Base-by-base conservation (phyloP, 495 filamentous ascomycete species). In the Talaromyces proteolyticus region DNA sequence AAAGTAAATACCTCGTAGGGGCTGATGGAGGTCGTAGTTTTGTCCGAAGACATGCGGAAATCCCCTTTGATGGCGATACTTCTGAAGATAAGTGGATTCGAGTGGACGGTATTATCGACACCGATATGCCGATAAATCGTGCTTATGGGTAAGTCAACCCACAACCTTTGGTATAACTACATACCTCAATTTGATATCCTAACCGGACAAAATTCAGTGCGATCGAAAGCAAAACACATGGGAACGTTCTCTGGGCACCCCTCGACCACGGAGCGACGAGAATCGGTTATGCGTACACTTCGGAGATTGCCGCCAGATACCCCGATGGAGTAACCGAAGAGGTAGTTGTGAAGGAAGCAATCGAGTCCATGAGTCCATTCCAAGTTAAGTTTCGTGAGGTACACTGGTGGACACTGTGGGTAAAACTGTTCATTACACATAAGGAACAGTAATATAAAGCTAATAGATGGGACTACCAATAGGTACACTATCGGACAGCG, bases 341-440 rank as follows among this genome's bases (percentile, higher is more conserved):
- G 0, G 53, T 53, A 11, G 57, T 58, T 2, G 59, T 69, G 12
- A n/a, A 44, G 24, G 42, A 18, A 2, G 42, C 42, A 18, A 58
- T 58, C 29, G 74, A 77, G 54, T 72, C 74, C 3, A 66, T 73
- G 14, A 67, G 59, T 21, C 75, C 75, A 0, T 79, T 77, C 51
- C 56, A 45, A 2, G 48, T 79, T 21, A 52, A 62, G 4, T 73
- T 77, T 40, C 63, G 69, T 36, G 57, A 63, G 19, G 71, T 79
- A 0, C 66, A 79, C 41, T 79, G 76, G 78, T 80, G 70, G 69
- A 80, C 77, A 1, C 63, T 78, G 22, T 80, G n/a, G n/a, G n/a
- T n/a, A n/a, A n/a, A n/a, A n/a, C n/a, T n/a, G n/a, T n/a, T n/a
- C n/a, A n/a, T n/a, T n/a, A n/a, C n/a, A n/a, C n/a, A n/a, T n/a